These are phyloP conservation scores for Alternaria infectoria DNA, from an alignment of 2,329 filamentous ascomycete genomes.

Conservation along the genomic window DNA sequence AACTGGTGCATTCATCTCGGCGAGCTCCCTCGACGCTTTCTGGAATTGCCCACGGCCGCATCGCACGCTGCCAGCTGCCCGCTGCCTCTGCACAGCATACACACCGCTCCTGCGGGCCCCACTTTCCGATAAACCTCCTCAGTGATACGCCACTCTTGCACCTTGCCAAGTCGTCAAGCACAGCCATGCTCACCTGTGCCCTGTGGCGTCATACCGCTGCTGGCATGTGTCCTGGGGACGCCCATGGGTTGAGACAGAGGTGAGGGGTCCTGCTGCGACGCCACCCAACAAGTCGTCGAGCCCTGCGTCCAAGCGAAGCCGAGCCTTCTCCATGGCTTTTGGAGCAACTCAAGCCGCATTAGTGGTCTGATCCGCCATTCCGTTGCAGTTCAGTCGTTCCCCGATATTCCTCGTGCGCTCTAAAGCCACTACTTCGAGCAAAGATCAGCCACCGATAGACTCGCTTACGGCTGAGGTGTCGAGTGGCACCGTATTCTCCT, in stretches of 20 bases:
- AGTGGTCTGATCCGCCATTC: conserved; percentile 29
- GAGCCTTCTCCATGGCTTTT: conserved; percentile 25
- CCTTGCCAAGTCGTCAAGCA: conserved; percentile 34
- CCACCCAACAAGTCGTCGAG: conserved; percentile 34
- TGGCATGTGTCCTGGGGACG: conserved; percentile 11
- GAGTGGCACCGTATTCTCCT: conserved; percentile 9
- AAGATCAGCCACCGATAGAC: conserved; percentile 28
- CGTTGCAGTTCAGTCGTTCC: conserved; percentile 25
- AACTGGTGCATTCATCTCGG: conserved; percentile 8
- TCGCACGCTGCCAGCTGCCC: not conserved
- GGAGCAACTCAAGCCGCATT: conserved; percentile 18
- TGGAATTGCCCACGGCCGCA: not conserved
- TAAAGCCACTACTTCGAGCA: conserved; percentile 31
- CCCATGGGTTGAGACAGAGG: conserved; percentile 20
- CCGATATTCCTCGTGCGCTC: conserved; percentile 34
- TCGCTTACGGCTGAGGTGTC: conserved; percentile 13
- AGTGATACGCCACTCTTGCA: not conserved
- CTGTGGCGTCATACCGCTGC: conserved; percentile 41
- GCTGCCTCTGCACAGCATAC: not conserved
- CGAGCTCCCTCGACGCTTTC: not conserved
- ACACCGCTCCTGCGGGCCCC: conserved; percentile 5
- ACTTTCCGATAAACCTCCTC: not conserved
- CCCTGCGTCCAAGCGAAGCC: conserved; percentile 25
- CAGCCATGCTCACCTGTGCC: conserved; percentile 40
- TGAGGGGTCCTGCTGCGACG: conserved; percentile 31